A percentile compares a stretch with the other conserved stretches of the same genome.
Evolutionary conservation across 306 rosid genomes (phyloP).

Genomic region (Vachellia collinsii): DNA sequence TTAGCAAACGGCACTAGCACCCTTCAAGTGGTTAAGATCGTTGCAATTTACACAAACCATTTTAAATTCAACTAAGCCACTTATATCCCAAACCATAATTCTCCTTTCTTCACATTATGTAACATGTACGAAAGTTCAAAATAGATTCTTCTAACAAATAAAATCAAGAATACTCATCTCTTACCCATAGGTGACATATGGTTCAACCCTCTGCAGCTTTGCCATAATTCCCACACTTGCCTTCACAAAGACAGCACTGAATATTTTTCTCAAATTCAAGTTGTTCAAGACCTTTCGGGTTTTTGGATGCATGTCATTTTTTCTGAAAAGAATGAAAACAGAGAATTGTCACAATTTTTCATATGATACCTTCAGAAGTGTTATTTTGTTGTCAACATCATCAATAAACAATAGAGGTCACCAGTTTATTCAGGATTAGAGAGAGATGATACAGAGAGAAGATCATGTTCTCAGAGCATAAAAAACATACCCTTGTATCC

Average conservation of each 20-base stretch:
- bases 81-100: neutral
- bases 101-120: neutral
- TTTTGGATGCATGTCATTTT: conserved; percentile 83
- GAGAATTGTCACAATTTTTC: conserved; percentile 2
- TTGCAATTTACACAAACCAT: neutral
- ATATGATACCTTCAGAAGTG: neutral
- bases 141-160: neutral
- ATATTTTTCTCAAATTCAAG: conserved; percentile 64
- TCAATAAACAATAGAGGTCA: neutral
- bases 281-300: conserved; percentile 62
- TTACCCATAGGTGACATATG: conserved; percentile 90
- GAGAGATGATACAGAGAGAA: neutral
- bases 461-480: neutral
- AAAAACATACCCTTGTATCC: conserved; percentile 70
- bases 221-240: conserved; percentile 59
- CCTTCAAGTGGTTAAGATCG: neutral
- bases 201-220: conserved; percentile 78
- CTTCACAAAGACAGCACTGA: conserved; percentile 72
- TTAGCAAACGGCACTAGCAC: neutral
- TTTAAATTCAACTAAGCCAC: neutral
- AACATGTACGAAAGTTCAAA: neutral
- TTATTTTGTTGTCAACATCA: neutral
- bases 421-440: neutral
- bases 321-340: conserved; percentile 43
- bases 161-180: conserved; percentile 16